Percentiles rank a stretch among this genome's conserved stretches.
Evolutionary conservation across 768 basidiomycete genomes (phyloP).

Genomic region (Fomitopsis serialis): DNA sequence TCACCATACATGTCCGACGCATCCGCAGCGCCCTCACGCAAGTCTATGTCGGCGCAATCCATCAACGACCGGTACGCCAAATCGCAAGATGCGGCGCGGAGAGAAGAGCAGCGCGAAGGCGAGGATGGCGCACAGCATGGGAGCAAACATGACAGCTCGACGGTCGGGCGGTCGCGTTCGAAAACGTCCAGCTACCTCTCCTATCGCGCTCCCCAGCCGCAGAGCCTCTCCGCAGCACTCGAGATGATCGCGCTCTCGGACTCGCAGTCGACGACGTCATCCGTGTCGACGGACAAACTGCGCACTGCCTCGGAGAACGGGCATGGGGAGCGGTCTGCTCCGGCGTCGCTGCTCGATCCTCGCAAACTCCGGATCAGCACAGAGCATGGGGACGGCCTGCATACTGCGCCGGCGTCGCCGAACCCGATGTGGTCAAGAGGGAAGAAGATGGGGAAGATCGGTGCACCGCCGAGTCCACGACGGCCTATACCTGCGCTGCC

Average conservation of each 20-base stretch:
- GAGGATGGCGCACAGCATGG: conserved; percentile 24
- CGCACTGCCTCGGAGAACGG: conserved; percentile 2
- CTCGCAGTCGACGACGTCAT: conserved; percentile 11
- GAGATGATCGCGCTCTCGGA: conserved; percentile 47
- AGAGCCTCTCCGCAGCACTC: conserved; percentile 68
- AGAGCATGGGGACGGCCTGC: conserved; percentile 4
- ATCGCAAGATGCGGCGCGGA: not conserved
- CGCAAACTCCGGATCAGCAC: conserved; percentile 14
- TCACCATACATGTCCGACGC: conserved; percentile 64
- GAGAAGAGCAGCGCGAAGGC: conserved; percentile 21
- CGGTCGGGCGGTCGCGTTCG: conserved; percentile 31
- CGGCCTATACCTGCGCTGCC: conserved; percentile 8
- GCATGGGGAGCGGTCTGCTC: conserved; percentile 6
- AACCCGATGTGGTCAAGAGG: conserved; percentile 3
- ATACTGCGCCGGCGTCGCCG: conserved; percentile 11
- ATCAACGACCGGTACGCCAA: conserved; percentile 20
- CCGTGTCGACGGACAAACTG: not conserved
- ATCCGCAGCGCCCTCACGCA: conserved; percentile 43
- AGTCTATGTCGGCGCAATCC: conserved; percentile 31
- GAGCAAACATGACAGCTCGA: conserved; percentile 10
- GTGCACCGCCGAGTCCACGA: conserved; percentile 8
- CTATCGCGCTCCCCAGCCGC: conserved; percentile 51
- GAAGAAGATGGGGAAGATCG: conserved; percentile 10
- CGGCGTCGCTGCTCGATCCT: conserved; percentile 9
- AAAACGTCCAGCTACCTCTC: conserved; percentile 56